Conservation (phyloP, 306 rosid genomes). For the Canavalia ensiformis region DNA sequence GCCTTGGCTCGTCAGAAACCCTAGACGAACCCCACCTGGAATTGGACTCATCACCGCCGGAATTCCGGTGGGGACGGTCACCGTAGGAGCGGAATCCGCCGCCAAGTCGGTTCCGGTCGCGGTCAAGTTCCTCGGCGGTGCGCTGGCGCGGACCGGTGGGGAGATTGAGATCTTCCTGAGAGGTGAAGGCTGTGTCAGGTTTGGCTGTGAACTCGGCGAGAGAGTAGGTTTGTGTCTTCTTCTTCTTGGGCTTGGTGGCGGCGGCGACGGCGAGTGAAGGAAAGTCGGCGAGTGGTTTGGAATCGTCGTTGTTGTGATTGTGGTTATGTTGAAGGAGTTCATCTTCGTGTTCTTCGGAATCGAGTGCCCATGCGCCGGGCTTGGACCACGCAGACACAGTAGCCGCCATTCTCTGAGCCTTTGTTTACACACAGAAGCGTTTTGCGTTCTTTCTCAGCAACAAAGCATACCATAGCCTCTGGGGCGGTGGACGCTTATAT, state of each 20-base stretch:
- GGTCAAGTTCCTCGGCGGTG: slow-evolving; percentile 85
- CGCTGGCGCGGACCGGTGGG: slow-evolving; percentile 93
- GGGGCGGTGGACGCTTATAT: slow-evolving; percentile 24
- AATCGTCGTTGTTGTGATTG: neutral
- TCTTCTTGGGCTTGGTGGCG: slow-evolving; percentile 80
- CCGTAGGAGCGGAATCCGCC: slow-evolving; percentile 73
- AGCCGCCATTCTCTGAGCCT: slow-evolving; percentile 76
- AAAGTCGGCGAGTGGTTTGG: slow-evolving; percentile 65
- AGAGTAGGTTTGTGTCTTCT: slow-evolving; percentile 73
- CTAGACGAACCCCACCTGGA: slow-evolving; percentile 80
- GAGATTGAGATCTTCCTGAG: slow-evolving; percentile 70
- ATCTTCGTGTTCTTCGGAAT: slow-evolving; percentile 77
- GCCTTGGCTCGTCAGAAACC: slow-evolving; percentile 69
- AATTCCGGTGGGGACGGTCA: slow-evolving; percentile 46
- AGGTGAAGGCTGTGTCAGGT: slow-evolving; percentile 42
- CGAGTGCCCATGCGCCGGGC: slow-evolving; percentile 99
- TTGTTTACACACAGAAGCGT: neutral
- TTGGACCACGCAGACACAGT: slow-evolving; percentile 88
- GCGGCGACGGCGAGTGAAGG: slow-evolving; percentile 93
- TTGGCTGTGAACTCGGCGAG: slow-evolving; percentile 70
- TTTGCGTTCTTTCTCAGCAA: slow-evolving; percentile 16
- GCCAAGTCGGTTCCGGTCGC: slow-evolving; percentile 63
- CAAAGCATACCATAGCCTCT: neutral
- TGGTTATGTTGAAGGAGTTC: slow-evolving; percentile 69
- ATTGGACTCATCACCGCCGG: slow-evolving; percentile 65